These are phyloP conservation scores for Dichotomocladium elegans DNA, from an alignment of 371 early-diverging fungal genomes.

Conservation along the genomic window DNA sequence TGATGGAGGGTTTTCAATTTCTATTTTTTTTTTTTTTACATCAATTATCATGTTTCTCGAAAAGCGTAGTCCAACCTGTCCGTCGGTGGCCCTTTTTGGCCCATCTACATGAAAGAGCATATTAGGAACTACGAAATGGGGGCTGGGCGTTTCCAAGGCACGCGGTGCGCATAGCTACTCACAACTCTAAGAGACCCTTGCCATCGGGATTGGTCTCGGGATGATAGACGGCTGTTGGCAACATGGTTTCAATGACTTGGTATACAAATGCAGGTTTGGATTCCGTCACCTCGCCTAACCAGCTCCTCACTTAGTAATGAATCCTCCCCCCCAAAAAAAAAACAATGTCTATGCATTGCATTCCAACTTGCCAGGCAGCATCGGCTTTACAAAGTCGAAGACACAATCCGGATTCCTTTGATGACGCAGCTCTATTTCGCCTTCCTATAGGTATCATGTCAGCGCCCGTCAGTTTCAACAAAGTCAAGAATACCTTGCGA, in stretches of 20 bases:
- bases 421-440: conserved; percentile 84
- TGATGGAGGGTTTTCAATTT: neutral
- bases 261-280: conserved; percentile 82
- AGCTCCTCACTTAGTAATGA: neutral
- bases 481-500: conserved; percentile 73
- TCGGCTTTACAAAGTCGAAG: conserved; percentile 87
- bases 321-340: neutral
- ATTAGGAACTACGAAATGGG: neutral
- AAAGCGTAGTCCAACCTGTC: conserved; percentile 53
- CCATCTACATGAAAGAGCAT: conserved; percentile 34
- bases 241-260: conserved; percentile 82
- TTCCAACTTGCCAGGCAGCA: conserved; percentile 26
- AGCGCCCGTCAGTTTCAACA: no score
- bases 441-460: conserved; percentile 61
- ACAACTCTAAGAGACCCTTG: conserved; percentile 69
- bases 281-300: conserved; percentile 60
- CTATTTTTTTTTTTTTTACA: neutral
- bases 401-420: conserved; percentile 91
- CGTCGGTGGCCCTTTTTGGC: conserved; percentile 39
- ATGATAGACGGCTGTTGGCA: conserved; percentile 74
- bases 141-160: neutral
- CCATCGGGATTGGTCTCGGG: conserved; percentile 61
- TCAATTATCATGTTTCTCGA: conserved; percentile 10
- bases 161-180: no score
- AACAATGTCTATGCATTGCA: neutral